Base-by-base conservation (phyloP, 2,329 filamentous ascomycete genomes). In the Ophiocordyceps sinensis region DNA sequence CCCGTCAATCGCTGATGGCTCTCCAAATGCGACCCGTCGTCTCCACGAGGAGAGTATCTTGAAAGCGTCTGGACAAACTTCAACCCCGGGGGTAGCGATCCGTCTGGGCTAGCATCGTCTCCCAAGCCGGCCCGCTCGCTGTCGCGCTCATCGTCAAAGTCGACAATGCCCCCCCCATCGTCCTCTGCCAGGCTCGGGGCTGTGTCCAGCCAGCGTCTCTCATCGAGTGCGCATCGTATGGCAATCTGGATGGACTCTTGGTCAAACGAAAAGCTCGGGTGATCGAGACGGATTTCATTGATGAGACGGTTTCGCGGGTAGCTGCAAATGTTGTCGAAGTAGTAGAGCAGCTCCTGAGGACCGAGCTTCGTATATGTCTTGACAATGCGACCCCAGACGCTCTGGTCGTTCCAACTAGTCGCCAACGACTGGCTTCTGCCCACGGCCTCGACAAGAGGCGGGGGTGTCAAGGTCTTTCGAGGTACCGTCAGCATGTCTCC, bases 351-450 rank as follows among this genome's bases (percentile, higher is more conserved):
- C 41, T 70, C 60, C 11, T 61, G 53, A 0, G 72, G 72, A 5
- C 62, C 58, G 8, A 75, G 59, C 54, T 74, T 75, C 48, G 68
- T 56, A 44, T 66, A 66, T 1, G 64, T 66, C 44, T 64, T 63
- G 34, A 67, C 52, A 29, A 67, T 60, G 15, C 63, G 60, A 13
- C 55, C 53, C 56, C 59, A 62, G 38, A 49, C 51, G 39, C 57
- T 59, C 40, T 60, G 56, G 35, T 63, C 59, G 13, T 47, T 54
- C 60, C 60, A 64, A 29, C 57, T 54, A 5, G 52, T 51, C 29
- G 48, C 38, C n/a, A 62, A 44, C 4, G 59, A 62, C 17, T 53
- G 49, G n/a, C 49, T 48, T 36, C 59, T 50, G 36, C 51, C 51
- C 5, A 45, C 40, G 37, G 47, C 52, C 17, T 8, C 32, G 26